Conservation (phyloP, 2,329 filamentous ascomycete genomes). For the Gyromitra esculenta region DNA sequence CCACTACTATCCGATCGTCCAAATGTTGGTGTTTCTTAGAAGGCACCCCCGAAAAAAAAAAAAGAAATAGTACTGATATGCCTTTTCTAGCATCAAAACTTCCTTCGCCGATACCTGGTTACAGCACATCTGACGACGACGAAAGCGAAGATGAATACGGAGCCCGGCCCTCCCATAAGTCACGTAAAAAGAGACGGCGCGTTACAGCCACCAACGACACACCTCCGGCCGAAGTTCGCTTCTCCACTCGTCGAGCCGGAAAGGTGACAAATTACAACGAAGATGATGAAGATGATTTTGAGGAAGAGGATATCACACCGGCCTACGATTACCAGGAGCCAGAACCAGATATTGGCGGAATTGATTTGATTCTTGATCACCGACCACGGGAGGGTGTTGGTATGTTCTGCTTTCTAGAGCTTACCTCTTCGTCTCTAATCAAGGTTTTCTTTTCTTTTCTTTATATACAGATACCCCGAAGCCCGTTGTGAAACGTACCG, state of each 20-base stretch:
- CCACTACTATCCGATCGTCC: slow-evolving; percentile 40
- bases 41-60: slow-evolving; percentile 29
- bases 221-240: slow-evolving; percentile 78
- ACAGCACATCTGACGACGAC: slow-evolving; percentile 55
- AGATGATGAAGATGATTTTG: slow-evolving; percentile 70
- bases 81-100: slow-evolving; percentile 50
- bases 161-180: slow-evolving; percentile 32
- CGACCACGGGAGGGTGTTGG: slow-evolving; percentile 75
- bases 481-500: slow-evolving; percentile 70
- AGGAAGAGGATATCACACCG: slow-evolving; percentile 63
- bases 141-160: slow-evolving; percentile 56
- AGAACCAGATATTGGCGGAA: slow-evolving; percentile 73
- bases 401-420: slow-evolving; percentile 34
- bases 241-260: slow-evolving; percentile 85
- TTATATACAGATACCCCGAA: slow-evolving; percentile 57
- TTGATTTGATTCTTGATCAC: slow-evolving; percentile 91
- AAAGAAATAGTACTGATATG: slow-evolving; percentile 28
- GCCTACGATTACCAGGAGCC: slow-evolving; percentile 70
- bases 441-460: slow-evolving; percentile 1
- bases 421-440: slow-evolving; percentile 57
- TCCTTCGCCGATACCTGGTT: slow-evolving; percentile 39
- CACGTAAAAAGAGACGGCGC: slow-evolving; percentile 67
- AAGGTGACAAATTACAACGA: slow-evolving; percentile 77
- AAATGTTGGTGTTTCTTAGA: slow-evolving; percentile 48
- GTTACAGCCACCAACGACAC: slow-evolving; percentile 72